phyloP scores from a whole-genome alignment of 345 rosid species.

The Erucastrum elatum region DNA sequence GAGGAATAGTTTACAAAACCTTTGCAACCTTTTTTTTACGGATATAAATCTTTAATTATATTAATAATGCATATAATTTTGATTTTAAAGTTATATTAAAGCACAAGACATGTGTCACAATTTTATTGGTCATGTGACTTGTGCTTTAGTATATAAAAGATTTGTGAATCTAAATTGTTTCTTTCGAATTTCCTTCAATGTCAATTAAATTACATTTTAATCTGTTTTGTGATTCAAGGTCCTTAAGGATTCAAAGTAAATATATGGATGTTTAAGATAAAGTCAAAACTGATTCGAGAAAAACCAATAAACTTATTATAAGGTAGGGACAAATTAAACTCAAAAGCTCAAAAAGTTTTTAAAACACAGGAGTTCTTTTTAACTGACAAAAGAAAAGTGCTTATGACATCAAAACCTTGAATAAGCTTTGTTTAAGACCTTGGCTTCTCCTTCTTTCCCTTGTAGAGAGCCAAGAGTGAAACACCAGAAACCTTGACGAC shows the following conservation, averaged over 20 bases:
- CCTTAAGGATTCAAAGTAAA: background rate
- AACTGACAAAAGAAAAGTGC: background rate
- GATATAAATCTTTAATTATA: no score
- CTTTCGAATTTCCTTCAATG: background rate
- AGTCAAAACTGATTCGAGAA: background rate
- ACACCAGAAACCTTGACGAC: background rate
- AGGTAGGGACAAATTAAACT: background rate
- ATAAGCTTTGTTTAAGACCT: background rate
- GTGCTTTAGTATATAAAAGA: no score
- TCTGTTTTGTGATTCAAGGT: background rate
- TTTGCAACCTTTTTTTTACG: no score
- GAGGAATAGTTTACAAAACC: no score
- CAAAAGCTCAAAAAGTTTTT: background rate
- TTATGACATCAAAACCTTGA: background rate
- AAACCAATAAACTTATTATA: background rate
- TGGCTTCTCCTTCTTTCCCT: background rate
- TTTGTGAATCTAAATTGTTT: background rate
- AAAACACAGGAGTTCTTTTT: background rate
- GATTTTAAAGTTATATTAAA: no score
- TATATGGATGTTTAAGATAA: background rate
- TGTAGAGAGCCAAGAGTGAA: background rate
- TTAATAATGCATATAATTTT: no score
- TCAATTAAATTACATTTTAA: background rate
- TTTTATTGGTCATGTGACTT: no score
- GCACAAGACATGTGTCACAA: no score